Base-by-base conservation (phyloP, 768 basidiomycete genomes). In the Mrakia hoshinonis region DNA sequence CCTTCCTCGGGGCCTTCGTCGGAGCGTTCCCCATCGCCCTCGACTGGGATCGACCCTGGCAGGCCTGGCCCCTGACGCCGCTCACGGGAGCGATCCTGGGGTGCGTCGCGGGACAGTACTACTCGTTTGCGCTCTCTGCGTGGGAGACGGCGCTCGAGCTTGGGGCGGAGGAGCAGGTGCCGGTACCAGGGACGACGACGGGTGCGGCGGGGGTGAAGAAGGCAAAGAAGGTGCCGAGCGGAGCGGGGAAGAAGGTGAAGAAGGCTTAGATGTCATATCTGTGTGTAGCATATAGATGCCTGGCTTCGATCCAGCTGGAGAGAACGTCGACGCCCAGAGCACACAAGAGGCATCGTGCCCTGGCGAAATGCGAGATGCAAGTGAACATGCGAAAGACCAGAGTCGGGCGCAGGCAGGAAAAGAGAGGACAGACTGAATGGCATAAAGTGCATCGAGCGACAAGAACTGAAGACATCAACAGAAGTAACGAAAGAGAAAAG, bases 1-100 rank as follows among this genome's bases (percentile, higher is more conserved):
- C 89, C 0, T 74, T 89, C 52, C 36, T 87, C 24, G 95, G 94
- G 6, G 83, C 85, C 54, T 96, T 92, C 94, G 46, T 84, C 18
- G 93, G 92, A 20, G 86, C 85, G 12, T 82, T 94, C 58, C 90
- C 92, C 2, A 87, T 93, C 58, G 89, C 91, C 0, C 85, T 98
- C 22, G 95, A 98, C 80, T 98, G 95, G 95, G 93, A 93, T 77
- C 85, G 92, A 47, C 91, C 94, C 9, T 97, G 94, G 94, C 95
- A 97, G 89, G 85, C 87, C 31, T 94, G 89, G 88, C 92, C 91
- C 15, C 81, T 92, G 68, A 88, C 89, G 0, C 87, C 89, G 15
- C 85, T 89, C 15, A 86, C 85, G 75, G 88, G 89, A 26, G 85
- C 89, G 24, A 80, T 91, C 22, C 75, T 82, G 24, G 91, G 91